A percentile compares a stretch with the other conserved stretches of the same genome.
Evolutionary conservation across 2,329 filamentous ascomycete genomes (phyloP).

Genomic region (Neofusicoccum umdonicola): DNA sequence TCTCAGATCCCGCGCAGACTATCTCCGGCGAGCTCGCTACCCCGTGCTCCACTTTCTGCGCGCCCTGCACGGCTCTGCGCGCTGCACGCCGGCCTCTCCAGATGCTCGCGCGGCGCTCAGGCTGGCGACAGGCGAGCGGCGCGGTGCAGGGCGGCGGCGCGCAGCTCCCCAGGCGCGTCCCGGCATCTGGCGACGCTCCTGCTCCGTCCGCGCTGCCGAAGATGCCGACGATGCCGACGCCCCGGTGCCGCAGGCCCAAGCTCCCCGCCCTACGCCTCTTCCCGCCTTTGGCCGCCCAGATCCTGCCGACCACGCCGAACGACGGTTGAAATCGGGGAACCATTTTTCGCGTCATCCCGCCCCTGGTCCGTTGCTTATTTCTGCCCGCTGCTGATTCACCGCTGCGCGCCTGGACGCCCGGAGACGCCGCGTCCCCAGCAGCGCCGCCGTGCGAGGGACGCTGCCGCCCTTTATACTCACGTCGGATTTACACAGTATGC

Average conservation of each 20-base stretch:
- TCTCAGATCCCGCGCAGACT: conserved; percentile 8
- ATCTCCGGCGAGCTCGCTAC: background rate
- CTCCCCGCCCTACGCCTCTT: background rate
- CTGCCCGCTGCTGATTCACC: conserved; percentile 6
- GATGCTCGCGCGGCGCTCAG: background rate
- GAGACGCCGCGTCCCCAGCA: background rate
- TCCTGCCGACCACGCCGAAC: conserved; percentile 1
- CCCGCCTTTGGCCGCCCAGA: background rate
- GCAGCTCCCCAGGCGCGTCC: background rate
- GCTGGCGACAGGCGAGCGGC: background rate
- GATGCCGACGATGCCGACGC: conserved; percentile 7
- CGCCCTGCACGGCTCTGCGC: background rate
- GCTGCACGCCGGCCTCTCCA: background rate
- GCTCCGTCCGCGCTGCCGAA: background rate
- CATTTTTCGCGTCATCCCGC: background rate
- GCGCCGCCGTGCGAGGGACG: background rate
- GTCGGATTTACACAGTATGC: background rate
- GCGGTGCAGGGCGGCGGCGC: background rate
- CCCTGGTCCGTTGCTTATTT: background rate
- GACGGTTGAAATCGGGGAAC: background rate
- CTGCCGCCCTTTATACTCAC: background rate
- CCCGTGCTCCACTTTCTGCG: conserved; percentile 5
- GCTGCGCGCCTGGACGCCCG: background rate
- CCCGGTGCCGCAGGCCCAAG: background rate
- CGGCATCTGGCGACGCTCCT: background rate